phyloP scores from a whole-genome alignment of 129 eudicot genomes.

The Flaveria ramosissima region DNA sequence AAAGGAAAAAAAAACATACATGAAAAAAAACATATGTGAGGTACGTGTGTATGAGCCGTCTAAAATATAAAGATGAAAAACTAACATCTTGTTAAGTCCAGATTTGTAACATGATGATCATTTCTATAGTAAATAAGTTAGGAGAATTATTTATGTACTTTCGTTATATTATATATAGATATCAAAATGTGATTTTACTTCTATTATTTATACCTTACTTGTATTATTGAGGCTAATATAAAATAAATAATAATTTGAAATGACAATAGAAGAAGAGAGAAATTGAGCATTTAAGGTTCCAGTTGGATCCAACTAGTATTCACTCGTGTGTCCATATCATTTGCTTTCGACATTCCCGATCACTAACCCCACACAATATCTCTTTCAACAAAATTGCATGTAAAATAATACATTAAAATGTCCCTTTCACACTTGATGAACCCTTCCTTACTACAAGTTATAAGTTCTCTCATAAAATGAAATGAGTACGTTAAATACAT shows the following conservation, averaged over 20 bases:
- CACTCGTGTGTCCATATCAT: conserved; percentile 29
- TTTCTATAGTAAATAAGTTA: too few species aligned
- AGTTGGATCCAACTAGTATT: conserved; percentile 30
- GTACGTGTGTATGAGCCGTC: too few species aligned
- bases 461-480: too few species aligned
- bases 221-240: background rate
- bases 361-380: conserved; percentile 20
- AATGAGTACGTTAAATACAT: too few species aligned
- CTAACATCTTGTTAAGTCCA: background rate
- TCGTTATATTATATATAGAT: background rate
- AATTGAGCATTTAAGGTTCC: conserved; percentile 29
- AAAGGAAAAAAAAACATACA: too few species aligned
- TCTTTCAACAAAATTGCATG: background rate
- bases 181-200: background rate
- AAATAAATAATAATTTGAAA: conserved; percentile 3
- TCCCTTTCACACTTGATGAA: too few species aligned
- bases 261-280: background rate
- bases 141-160: background rate
- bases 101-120: background rate
- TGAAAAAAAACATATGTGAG: too few species aligned
- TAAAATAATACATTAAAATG: too few species aligned
- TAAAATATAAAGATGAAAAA: too few species aligned
- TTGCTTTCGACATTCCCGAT: conserved; percentile 16
- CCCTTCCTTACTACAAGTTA: too few species aligned
- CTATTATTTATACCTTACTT: background rate